A percentile compares a stretch with the other conserved stretches of the same genome.
Conservation (phyloP, 2,329 filamentous ascomycete species). For the Xylariomycetidae sp. region DNA sequence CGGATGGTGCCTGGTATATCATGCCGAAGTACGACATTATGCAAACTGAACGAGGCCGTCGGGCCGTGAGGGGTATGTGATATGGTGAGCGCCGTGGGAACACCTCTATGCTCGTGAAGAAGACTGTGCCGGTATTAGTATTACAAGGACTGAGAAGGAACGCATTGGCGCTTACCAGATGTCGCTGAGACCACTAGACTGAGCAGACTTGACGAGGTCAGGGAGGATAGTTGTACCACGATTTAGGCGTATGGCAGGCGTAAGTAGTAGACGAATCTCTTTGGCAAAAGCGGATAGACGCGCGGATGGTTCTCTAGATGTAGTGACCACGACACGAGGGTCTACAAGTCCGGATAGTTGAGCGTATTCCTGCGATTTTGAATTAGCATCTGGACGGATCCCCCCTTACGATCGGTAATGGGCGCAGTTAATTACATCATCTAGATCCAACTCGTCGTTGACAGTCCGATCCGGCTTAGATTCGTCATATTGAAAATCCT, state of each 20-base stretch:
- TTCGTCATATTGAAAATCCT: conserved; percentile 93
- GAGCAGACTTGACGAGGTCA: conserved; percentile 77
- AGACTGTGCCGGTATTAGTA: conserved; percentile 40
- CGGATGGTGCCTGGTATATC: conserved; percentile 86
- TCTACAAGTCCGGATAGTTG: conserved; percentile 89
- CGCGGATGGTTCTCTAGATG: conserved; percentile 80
- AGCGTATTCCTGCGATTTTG: conserved; percentile 48
- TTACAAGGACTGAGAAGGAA: no score
- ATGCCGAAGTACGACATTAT: conserved; percentile 88
- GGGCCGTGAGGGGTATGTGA: conserved; percentile 76
- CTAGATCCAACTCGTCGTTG: conserved; percentile 68
- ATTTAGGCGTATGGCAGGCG: conserved; percentile 83
- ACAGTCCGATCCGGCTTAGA: conserved; percentile 62
- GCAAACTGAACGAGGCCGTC: conserved; percentile 80
- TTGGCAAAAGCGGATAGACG: conserved; percentile 88
- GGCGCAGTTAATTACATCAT: conserved; percentile 80
- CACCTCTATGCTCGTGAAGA: conserved; percentile 87
- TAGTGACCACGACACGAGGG: conserved; percentile 84
- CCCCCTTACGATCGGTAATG: no score
- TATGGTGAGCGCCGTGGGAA: conserved; percentile 79
- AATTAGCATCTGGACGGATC: no score
- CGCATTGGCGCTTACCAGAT: no score
- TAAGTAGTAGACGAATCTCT: conserved; percentile 75
- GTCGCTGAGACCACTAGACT: conserved; percentile 76
- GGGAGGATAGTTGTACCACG: conserved; percentile 85